Percentiles rank a stretch among this genome's conserved stretches.
Evolutionary conservation across 2,329 filamentous ascomycete species (phyloP).

Genomic region (Bimuria novae-zelandiae): DNA sequence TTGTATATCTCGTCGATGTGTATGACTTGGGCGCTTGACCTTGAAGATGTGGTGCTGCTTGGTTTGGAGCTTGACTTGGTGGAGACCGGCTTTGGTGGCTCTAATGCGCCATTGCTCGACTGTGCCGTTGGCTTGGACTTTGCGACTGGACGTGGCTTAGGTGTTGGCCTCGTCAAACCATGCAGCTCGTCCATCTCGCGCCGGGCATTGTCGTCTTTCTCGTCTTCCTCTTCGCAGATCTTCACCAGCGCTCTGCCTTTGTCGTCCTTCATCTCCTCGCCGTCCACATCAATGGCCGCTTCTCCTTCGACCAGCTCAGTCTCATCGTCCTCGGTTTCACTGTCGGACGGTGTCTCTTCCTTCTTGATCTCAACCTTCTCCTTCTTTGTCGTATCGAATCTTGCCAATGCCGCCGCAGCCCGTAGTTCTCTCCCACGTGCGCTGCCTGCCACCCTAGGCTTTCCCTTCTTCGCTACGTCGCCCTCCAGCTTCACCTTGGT

Average conservation of each 20-base stretch:
- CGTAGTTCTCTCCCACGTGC: slow-evolving; percentile 74
- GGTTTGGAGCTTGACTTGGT: background rate
- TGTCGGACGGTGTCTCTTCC: slow-evolving; percentile 37
- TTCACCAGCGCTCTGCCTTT: slow-evolving; percentile 70
- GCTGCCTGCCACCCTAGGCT: slow-evolving; percentile 75
- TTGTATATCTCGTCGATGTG: slow-evolving; percentile 27
- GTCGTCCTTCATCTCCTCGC: slow-evolving; percentile 66
- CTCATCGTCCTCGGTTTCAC: slow-evolving; percentile 43
- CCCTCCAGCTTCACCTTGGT: slow-evolving; percentile 69
- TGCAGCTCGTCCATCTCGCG: slow-evolving; percentile 72
- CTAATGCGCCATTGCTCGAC: background rate
- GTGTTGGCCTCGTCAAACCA: slow-evolving; percentile 41
- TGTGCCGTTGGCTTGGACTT: slow-evolving; percentile 8
- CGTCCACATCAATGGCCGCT: slow-evolving; percentile 68
- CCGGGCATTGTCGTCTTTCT: slow-evolving; percentile 40
- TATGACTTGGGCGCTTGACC: slow-evolving; percentile 12
- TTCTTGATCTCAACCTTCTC: slow-evolving; percentile 46
- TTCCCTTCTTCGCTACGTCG: slow-evolving; percentile 64
- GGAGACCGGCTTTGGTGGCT: background rate
- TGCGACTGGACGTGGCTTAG: slow-evolving; percentile 8
- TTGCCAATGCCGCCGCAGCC: slow-evolving; percentile 75
- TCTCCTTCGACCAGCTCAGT: slow-evolving; percentile 45
- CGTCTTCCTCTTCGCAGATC: slow-evolving; percentile 73
- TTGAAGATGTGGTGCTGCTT: background rate
- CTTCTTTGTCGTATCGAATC: slow-evolving; percentile 63